A percentile compares a stretch with the other conserved stretches of the same genome.
Conservation (phyloP, 73 alveolate genomes). For the Uronychia setigera region DNA sequence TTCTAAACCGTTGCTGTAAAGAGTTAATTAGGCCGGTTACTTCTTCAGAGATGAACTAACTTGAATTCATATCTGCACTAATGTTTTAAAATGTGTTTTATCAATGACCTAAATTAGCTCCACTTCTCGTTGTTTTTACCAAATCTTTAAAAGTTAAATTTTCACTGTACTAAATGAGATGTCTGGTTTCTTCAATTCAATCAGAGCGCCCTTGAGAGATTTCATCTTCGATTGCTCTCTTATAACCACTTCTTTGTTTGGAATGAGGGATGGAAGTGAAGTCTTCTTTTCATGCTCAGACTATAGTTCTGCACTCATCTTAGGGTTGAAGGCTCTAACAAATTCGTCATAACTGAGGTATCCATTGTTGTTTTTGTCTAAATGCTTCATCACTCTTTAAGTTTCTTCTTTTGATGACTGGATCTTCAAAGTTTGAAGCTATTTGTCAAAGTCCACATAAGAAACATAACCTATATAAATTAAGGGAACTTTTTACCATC, state of each 20-base stretch:
- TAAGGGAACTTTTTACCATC: constrained; percentile 21
- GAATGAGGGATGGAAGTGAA: not conserved
- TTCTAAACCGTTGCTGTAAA: too few relatives aligned
- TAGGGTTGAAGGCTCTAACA: constrained; percentile 18
- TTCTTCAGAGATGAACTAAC: too few relatives aligned
- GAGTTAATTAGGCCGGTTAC: too few relatives aligned
- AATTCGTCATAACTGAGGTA: constrained; percentile 37
- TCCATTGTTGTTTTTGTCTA: constrained; percentile 38
- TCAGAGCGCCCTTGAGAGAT: not conserved
- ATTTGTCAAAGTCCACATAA: constrained; percentile 42
- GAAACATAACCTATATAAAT: constrained; percentile 14
- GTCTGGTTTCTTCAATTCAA: not conserved
- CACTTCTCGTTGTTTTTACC: not conserved
- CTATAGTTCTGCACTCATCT: constrained; percentile 14
- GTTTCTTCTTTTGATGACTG: constrained; percentile 25
- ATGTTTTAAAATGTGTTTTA: not conserved
- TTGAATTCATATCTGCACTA: too few relatives aligned
- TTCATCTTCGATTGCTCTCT: not conserved
- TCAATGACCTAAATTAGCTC: not conserved
- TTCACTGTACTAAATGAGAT: not conserved
- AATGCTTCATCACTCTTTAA: constrained; percentile 12
- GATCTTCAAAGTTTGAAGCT: constrained; percentile 13
- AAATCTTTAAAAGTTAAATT: not conserved
- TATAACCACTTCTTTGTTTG: not conserved
- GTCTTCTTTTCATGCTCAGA: not conserved